Base-by-base conservation (phyloP, 306 rosid genomes). In the Quercus glauca region DNA sequence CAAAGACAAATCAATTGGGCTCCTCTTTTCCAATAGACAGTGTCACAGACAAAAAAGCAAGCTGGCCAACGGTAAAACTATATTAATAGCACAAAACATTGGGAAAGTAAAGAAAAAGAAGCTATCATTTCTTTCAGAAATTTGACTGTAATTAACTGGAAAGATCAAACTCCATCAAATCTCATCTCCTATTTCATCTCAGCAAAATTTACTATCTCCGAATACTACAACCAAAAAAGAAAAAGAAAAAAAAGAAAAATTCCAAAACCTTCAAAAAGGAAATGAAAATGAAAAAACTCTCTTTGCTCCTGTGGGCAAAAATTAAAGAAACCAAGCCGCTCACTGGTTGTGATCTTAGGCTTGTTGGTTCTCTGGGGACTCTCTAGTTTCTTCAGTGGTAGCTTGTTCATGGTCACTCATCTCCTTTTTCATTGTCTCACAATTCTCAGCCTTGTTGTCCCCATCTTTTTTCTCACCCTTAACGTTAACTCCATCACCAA, bases 391-490 rank as follows among this genome's bases (percentile, higher is more conserved):
- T 74, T 31, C 51, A 58, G 26, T 21, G 5, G 63, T 19, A 43
- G 19, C 65, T 55, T 74, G 78, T 8, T 77, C 69, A 26, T 28
- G 76, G 29, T 13, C n/a, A 3, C 35, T 76, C 74, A 25, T n/a
- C 56, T 81, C 84, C n/a, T 86, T 85, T 25, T 84, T 79, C 14
- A 43, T 6, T 60, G 85, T 83, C 70, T 88, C 85, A 1, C 69
- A 57, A 13, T 60, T 12, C 5, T 80, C 83, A 20, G 26, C 74
- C 73, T 49, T 41, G 45, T 29, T 75, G 18, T 35, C 25, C 1
- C 6, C 67, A 3, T 69, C 64, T 21, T 28, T 55, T 5, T 78
- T 37, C 53, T 52, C 76, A 15, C 18, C 56, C 18, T 74, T 75
- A 25, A 13, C 80, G 1, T 4, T 75, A 6, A 1, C 41, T 12